These are phyloP conservation scores for Pseudocercospora fijiensis DNA, from an alignment of 2,329 filamentous ascomycete genomes.

Conservation along the genomic window DNA sequence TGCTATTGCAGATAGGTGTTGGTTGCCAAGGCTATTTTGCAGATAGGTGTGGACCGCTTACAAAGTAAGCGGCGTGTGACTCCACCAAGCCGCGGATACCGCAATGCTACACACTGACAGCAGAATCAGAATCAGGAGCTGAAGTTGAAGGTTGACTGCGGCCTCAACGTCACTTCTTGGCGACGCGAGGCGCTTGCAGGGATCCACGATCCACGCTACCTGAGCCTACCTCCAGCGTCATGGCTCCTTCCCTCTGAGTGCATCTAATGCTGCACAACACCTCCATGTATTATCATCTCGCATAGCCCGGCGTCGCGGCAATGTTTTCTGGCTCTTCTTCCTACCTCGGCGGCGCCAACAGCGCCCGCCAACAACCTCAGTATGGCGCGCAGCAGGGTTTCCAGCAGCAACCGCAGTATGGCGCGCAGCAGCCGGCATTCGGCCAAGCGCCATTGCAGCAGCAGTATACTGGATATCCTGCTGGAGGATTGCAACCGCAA, in stretches of 20 bases:
- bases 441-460: slow-evolving; percentile 57
- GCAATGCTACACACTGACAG: background rate
- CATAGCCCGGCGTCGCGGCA: slow-evolving; percentile 26
- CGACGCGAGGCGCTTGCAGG: slow-evolving; percentile 1
- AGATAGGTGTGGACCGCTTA: no score
- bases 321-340: slow-evolving; percentile 93
- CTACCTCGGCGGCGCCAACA: slow-evolving; percentile 76
- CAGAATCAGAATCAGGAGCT: background rate
- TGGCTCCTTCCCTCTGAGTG: background rate
- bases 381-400: slow-evolving; percentile 51
- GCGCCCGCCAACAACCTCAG: slow-evolving; percentile 66
- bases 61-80: no score
- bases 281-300: slow-evolving; percentile 7
- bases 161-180: background rate
- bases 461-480: slow-evolving; percentile 66
- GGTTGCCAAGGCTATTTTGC: no score
- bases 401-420: slow-evolving; percentile 46
- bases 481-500: slow-evolving; percentile 40
- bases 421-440: slow-evolving; percentile 55
- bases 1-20: no score
- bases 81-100: no score
- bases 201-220: no score
- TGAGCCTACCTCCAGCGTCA: background rate
- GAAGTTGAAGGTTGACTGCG: background rate
- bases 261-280: background rate